Evolutionary conservation across 1,139 yeast genomes (phyloP), one percentile per base, ranked within the genome.

Genomic region (Debaryomycetaceae sp.): DNA sequence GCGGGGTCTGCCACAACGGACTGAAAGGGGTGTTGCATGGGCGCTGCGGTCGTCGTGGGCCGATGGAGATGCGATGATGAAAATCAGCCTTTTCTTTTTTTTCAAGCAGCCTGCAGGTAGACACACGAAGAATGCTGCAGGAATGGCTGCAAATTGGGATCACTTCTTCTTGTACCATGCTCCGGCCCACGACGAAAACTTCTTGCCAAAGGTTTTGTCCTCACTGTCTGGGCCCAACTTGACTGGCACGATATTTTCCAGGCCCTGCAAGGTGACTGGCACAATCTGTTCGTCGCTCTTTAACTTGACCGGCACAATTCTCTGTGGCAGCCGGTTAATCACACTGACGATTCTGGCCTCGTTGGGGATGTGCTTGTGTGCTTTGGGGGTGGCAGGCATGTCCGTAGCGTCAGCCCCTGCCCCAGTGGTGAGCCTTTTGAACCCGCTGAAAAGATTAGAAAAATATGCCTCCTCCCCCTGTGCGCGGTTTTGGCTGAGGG

Each of bases 21-120:
- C 48, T 81, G 89, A 49, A 75, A 74, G 19, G 91, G 91, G 46
- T 82, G 89, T 47, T 77, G 77, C 77, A 80, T 68, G 27, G 8
- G 18, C 5, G 4, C 9, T 6, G 27, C 9, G n/a, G n/a, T n/a
- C n/a, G n/a, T n/a, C n/a, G n/a, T n/a, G 18, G 27, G n/a, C 25
- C 25, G 15, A 13, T 10, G 13, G 5, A 6, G 7, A 14, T 22
- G 16, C n/a, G 29, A 12, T 19, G 23, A 9, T 19, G 10, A 16
- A 21, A 16, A 21, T 11, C 12, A 28, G 12, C 12, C 6, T 5
- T 9, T 11, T 18, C 9, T 29, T n/a, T n/a, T n/a, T n/a, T n/a
- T n/a, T n/a, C n/a, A n/a, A 8, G 16, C 15, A 11, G 21, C n/a
- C 20, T 24, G 20, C 5, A 29, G 23, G 12, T 12, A 22, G 12